Conservation (phyloP, 768 basidiomycete species). For the Tylopilus sp. region DNA sequence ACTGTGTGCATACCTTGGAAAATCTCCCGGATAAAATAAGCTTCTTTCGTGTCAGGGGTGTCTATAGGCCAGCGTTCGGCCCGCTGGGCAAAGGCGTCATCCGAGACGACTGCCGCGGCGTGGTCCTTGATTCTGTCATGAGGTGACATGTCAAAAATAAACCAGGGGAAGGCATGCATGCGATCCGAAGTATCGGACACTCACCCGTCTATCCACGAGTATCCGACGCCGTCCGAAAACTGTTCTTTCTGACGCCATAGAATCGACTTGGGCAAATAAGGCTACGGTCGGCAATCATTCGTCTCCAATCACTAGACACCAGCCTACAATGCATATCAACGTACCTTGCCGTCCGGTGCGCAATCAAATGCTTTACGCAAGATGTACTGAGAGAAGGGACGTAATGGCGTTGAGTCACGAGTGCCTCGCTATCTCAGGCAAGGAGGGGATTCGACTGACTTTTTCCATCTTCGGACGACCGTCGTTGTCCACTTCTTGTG, state of each 20-base stretch:
- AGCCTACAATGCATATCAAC: too few relatives aligned
- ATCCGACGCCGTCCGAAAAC: slow-evolving; percentile 98
- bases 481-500: slow-evolving; percentile 75
- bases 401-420: slow-evolving; percentile 5
- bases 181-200: slow-evolving; percentile 14
- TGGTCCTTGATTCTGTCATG: slow-evolving; percentile 93
- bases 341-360: slow-evolving; percentile 71
- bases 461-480: slow-evolving; percentile 96
- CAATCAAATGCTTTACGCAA: slow-evolving; percentile 94
- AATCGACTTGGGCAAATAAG: slow-evolving; percentile 91
- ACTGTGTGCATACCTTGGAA: slow-evolving; percentile 71
- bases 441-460: slow-evolving; percentile 38
- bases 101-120: slow-evolving; percentile 69
- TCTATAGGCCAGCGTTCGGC: slow-evolving; percentile 72
- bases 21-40: slow-evolving; percentile 86
- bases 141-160: background rate
- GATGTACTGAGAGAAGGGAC: slow-evolving; percentile 61
- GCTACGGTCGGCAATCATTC: too few relatives aligned
- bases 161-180: too few relatives aligned
- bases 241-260: slow-evolving; percentile 99
- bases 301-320: too few relatives aligned
- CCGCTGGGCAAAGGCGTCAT: slow-evolving; percentile 74
- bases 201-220: slow-evolving; percentile 97
- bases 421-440: slow-evolving; percentile 4
- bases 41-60: slow-evolving; percentile 95